phyloP scores from a whole-genome alignment of 129 eudicot species.

The Tanacetum coccineum region DNA sequence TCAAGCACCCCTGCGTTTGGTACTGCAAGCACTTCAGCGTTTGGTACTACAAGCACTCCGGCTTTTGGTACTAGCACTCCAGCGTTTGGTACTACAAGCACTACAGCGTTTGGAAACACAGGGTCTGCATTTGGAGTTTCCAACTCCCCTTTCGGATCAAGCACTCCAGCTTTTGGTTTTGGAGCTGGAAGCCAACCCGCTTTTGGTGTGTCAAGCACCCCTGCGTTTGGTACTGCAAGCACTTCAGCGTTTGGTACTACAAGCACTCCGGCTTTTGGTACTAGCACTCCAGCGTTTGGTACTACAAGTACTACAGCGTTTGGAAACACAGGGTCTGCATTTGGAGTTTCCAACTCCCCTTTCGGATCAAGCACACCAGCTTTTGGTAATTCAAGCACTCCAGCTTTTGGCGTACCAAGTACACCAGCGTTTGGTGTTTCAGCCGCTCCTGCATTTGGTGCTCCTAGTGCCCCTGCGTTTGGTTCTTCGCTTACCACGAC shows the following conservation, averaged over 20 bases:
- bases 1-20: conserved; percentile 40
- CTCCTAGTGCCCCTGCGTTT: conserved; percentile 37
- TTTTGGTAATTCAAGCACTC: not conserved
- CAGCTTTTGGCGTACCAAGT: not conserved
- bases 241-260: conserved; percentile 36
- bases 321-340: conserved; percentile 47
- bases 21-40: conserved; percentile 36
- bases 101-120: conserved; percentile 43
- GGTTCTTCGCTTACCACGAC: conserved; percentile 37
- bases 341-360: conserved; percentile 41
- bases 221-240: conserved; percentile 37
- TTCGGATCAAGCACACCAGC: conserved; percentile 40
- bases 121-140: conserved; percentile 49
- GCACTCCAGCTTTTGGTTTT: conserved; percentile 18
- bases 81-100: conserved; percentile 43
- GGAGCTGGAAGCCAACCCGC: conserved; percentile 55
- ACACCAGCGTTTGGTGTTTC: not conserved
- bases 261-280: conserved; percentile 42
- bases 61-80: no score
- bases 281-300: conserved; percentile 45
- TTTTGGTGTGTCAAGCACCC: conserved; percentile 39
- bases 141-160: conserved; percentile 41
- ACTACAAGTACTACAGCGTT: conserved; percentile 35
- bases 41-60: conserved; percentile 47
- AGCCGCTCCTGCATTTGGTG: not conserved